Percentiles rank a stretch among this genome's conserved stretches.
Conservation (phyloP, 2,329 filamentous ascomycete genomes). For the Ceratocystis alfenasii region DNA sequence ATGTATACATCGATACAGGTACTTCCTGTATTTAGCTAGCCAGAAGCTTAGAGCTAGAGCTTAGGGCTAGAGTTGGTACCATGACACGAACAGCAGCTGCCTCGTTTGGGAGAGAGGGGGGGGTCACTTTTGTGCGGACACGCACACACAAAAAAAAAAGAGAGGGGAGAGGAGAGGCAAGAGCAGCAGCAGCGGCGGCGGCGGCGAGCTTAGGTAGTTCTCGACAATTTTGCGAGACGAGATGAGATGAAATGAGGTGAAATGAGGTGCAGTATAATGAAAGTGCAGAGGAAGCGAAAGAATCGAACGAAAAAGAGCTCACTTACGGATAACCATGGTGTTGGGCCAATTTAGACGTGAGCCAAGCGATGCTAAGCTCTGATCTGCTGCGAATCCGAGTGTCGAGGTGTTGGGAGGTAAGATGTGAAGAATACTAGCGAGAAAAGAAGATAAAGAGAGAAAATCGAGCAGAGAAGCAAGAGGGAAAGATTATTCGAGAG, state of each 20-base stretch:
- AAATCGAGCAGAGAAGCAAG: background rate
- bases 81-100: background rate
- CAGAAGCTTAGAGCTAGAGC: background rate
- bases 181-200: background rate
- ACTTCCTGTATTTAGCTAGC: background rate
- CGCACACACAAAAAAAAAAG: background rate
- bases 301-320: background rate
- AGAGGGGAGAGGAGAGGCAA: background rate
- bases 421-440: background rate
- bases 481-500: background rate
- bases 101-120: background rate
- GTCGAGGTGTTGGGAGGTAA: background rate
- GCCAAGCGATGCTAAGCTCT: constrained; percentile 11
- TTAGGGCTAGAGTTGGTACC: background rate
- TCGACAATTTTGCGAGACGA: background rate
- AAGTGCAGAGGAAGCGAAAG: too few relatives aligned
- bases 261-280: background rate
- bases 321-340: constrained; percentile 11
- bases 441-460: background rate
- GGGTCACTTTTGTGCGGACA: background rate
- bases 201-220: background rate
- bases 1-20: too few relatives aligned
- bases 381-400: constrained; percentile 8
- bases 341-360: constrained; percentile 8
- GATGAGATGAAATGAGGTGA: constrained; percentile 8